Base-by-base conservation (phyloP, 306 rosid species). In the Trichosanthes cucumerina region DNA sequence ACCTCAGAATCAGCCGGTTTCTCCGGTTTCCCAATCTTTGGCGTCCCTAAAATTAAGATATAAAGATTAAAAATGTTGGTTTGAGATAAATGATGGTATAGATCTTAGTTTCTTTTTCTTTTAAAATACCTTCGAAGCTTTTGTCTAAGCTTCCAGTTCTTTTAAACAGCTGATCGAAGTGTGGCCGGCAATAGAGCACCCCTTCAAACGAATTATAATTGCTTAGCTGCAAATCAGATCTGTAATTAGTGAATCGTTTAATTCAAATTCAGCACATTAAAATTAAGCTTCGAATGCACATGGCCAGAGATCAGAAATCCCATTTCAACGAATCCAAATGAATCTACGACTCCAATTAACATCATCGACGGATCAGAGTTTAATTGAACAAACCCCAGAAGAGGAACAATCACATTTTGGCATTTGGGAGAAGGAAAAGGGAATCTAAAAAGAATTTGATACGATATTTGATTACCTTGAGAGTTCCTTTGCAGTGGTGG, bases 141-240 rank as follows among this genome's bases (percentile, higher is more conserved):
- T 95, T 95, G 38, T 92, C 97, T 77, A 95, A 97, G 82, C 97
- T 95, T 58, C 99, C 99, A 44, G 99, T 95, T 88, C 99, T 95
- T 83, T 95, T 95, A 83, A 95, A 92, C 79, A 91, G 84, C 82
- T 95, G 99, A 58, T 95, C 99, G 46, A 92, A 95, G 84, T 95
- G 99, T 58, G 99, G 99, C 81, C 80, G 88, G 90, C 99, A 95
- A 79, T 95, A 95, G 50, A 92, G 93, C 43, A 95, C 99, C 77
- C 99, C 99, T 90, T 95, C 99, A 80, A 92, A 95, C 75, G 99
- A 95, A 72, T 95, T 95, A 92, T 95, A 95, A 86, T 92, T 95
- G 88, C 99, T 90, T 23, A 95, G 95, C 99, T 95, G 99, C 86
- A 88, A 69, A 34, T 65, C 68, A 76, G 84, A 81, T 81, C 84